phyloP scores from a whole-genome alignment of 78 protist genomes.

The Capsaspora owczarzaki region DNA sequence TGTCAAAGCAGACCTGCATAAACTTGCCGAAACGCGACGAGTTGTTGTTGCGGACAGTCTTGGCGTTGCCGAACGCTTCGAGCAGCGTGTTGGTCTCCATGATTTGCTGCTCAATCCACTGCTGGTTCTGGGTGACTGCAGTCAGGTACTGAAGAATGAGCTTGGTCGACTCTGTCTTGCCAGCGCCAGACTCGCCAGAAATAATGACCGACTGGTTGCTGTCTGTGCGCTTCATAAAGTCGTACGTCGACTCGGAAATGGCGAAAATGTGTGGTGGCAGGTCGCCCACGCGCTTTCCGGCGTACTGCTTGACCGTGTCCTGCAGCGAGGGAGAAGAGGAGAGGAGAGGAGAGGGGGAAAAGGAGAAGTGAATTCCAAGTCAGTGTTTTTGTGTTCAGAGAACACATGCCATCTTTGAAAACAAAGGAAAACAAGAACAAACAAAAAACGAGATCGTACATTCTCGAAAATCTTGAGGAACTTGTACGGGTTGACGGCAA shows the following conservation, averaged over 20 bases:
- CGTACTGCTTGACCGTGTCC: neutral
- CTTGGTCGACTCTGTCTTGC: constrained; percentile 69
- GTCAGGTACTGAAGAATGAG: constrained; percentile 46
- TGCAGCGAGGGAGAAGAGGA: neutral
- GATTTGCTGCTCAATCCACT: constrained; percentile 17
- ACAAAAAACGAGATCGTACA: no score
- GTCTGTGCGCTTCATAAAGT: constrained; percentile 26
- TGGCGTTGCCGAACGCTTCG: constrained; percentile 84
- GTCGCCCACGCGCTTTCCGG: neutral
- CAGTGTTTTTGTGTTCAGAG: no score
- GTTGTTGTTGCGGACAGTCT: constrained; percentile 87
- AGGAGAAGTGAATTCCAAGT: neutral
- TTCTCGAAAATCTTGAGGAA: neutral
- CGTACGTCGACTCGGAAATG: constrained; percentile 63
- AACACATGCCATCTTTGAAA: no score
- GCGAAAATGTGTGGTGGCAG: constrained; percentile 73
- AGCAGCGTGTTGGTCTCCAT: constrained; percentile 53
- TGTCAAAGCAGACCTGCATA: constrained; percentile 33
- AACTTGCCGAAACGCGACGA: constrained; percentile 76
- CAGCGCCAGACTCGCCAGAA: constrained; percentile 69
- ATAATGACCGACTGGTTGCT: constrained; percentile 22
- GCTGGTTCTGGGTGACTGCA: neutral
- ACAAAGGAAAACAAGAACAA: no score
- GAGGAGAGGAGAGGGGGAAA: neutral
- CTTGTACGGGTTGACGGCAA: constrained; percentile 76